Evolutionary conservation across 2,329 filamentous ascomycete genomes (phyloP), one percentile per base, ranked within the genome.

Genomic region (Penicillium brasilianum): DNA sequence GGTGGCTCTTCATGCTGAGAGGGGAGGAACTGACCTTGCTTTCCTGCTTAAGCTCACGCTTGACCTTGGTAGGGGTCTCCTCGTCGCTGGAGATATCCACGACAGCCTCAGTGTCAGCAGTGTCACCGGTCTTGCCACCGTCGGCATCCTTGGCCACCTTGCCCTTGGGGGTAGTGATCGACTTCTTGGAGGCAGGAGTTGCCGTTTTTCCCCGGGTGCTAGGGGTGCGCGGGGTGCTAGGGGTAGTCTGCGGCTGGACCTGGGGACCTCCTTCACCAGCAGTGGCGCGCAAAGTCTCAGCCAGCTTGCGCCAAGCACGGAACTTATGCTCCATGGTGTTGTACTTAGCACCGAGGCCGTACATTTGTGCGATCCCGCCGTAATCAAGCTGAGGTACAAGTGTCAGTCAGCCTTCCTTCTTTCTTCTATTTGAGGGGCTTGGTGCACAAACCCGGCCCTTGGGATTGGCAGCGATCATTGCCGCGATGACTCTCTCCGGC

Each of bases 301-400:
- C 80, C 1, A 72, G 52, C 51, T 77, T 77, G 51, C 82, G 83
- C 61, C 77, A 78, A 49, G 74, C 76, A 46, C 81, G 79, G 37
- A 85, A 77, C 2, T 76, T 77, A 46, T 76, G 75, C 61, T 84
- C 79, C 25, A 85, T 77, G 0, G 82, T 72, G 61, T 83, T 74
- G 70, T 82, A 83, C 0, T 79, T 83, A 0, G 80, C 79, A 0
- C 77, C 79, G 8, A 75, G 65, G 1, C 80, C 81, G 64, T 80
- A 85, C 55, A 81, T 70, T 2, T 69, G 66, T 0, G 82, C 82
- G 25, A 83, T 78, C 3, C 73, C 70, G 1, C 66, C 68, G 66
- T 79, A 78, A 59, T 84, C 77, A 22, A 83, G 73, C 83, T 85
- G 54, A n/a, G 25, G 6, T 11, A 18, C 13, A n/a, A 34, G 1